Base-by-base conservation (phyloP, 208 protist species). In the Wallacemonas sp. region DNA sequence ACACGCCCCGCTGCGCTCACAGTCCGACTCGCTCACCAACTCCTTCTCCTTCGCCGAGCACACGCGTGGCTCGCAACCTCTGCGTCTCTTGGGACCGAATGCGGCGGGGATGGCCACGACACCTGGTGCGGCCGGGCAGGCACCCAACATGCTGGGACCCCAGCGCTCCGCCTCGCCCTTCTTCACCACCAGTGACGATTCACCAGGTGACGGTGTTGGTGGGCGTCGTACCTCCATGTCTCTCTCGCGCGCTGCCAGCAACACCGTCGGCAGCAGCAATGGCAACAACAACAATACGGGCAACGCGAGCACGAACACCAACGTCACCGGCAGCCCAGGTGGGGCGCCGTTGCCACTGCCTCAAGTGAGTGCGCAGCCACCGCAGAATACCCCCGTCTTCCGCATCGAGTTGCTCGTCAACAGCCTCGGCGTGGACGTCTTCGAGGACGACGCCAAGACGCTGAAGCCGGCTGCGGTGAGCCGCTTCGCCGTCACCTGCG, bases 321-420 rank as follows among this genome's bases (percentile, higher is more conserved):
- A n/a, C n/a, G n/a, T n/a, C n/a, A n/a, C n/a, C n/a, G n/a, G n/a
- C n/a, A n/a, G n/a, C n/a, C n/a, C n/a, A n/a, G n/a, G n/a, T n/a
- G n/a, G n/a, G n/a, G n/a, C n/a, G n/a, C n/a, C n/a, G n/a, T n/a
- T 44, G 17, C n/a, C 9, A 12, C 39, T 30, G 32, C 52, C 52
- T 5, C 23, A 41, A 4, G 12, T 46, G 12, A 39, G 17, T 36
- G 36, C 47, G 6, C 47, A 41, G 38, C 54, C 61, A 9, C 23
- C 26, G 41, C 75, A 74, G 12, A 82, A 88, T 33, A 41, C 72
- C 9, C 79, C 83, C 0, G 61, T 81, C 41, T 63, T 88, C 27
- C 81, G 89, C 2, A 27, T 93, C 23, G 80, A 95, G 68, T 60
- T 91, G 14, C 70, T 79, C 5, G 73, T 95, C 23, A 62, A 81